Percentiles rank a stretch among this genome's conserved stretches.
phyloP scores from a whole-genome alignment of 2,329 filamentous ascomycete genomes.

The Westerdykella sp. region DNA sequence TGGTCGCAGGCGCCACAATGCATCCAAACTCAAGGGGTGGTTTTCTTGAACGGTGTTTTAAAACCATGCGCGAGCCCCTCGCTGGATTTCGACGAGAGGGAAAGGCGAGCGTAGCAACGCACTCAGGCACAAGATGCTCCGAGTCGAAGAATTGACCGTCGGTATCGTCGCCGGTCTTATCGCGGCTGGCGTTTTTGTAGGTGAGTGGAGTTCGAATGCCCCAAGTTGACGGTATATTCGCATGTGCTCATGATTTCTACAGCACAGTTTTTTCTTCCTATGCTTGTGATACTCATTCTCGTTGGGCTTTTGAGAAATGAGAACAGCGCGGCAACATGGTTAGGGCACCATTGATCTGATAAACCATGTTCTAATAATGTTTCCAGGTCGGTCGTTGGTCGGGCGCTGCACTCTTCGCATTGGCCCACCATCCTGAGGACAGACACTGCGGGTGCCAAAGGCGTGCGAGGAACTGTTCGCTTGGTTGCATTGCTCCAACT shows the following conservation, averaged over 20 bases:
- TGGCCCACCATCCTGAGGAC: constrained; percentile 41
- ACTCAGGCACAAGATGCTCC: background rate
- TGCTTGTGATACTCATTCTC: constrained; percentile 6
- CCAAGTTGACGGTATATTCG: background rate
- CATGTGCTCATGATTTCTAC: background rate
- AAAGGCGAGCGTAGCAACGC: too few relatives aligned
- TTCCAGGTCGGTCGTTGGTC: constrained; percentile 34
- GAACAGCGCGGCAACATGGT: constrained; percentile 12
- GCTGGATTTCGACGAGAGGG: too few relatives aligned
- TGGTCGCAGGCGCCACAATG: too few relatives aligned
- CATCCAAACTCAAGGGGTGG: too few relatives aligned
- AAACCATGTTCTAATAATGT: constrained; percentile 29
- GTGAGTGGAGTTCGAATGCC: constrained; percentile 9
- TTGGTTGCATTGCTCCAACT: constrained; percentile 23
- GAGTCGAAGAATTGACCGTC: constrained; percentile 19
- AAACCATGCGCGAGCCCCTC: too few relatives aligned
- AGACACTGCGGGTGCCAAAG: constrained; percentile 30
- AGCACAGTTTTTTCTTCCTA: constrained; percentile 7
- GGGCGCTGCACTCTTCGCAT: constrained; percentile 36
- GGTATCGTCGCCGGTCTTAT: constrained; percentile 40
- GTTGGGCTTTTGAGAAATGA: constrained; percentile 8
- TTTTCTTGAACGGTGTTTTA: too few relatives aligned
- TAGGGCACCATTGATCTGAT: constrained; percentile 12
- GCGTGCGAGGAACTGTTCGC: constrained; percentile 29
- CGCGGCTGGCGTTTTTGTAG: constrained; percentile 32